Conservation (phyloP, 2,329 filamentous ascomycete genomes). For the Dryadomyces quercus-mongolicae region DNA sequence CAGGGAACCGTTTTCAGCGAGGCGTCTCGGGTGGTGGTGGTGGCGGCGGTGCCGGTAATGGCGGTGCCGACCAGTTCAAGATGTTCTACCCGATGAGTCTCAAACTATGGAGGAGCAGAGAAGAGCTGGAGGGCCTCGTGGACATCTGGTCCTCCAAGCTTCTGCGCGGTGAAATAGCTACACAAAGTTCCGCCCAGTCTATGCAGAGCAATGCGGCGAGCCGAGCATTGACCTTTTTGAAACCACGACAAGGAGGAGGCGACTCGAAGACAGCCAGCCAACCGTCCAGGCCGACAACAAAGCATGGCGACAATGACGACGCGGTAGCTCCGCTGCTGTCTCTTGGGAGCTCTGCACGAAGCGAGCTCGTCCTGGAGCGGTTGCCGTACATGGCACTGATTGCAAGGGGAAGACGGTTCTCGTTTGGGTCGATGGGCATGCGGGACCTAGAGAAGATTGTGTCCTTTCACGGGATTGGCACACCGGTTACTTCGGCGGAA, state of each 20-base stretch:
- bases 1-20: conserved; percentile 28
- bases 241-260: conserved; percentile 19
- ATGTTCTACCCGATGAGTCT: conserved; percentile 89
- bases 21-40: conserved; percentile 21
- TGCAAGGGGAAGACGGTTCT: conserved; percentile 27
- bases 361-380: conserved; percentile 70
- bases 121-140: conserved; percentile 67
- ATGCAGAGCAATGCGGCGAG: conserved; percentile 29
- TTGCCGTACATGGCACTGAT: conserved; percentile 77
- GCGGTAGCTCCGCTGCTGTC: conserved; percentile 30
- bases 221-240: conserved; percentile 36
- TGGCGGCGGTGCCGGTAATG: conserved; percentile 25
- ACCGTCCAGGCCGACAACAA: neutral
- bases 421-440: conserved; percentile 24
- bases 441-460: conserved; percentile 57
- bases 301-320: neutral
- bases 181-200: conserved; percentile 19
- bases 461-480: conserved; percentile 47
- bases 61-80: conserved; percentile 54
- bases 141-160: conserved; percentile 55
- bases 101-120: conserved; percentile 70
- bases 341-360: conserved; percentile 52
- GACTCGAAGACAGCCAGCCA: neutral
- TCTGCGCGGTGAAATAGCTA: conserved; percentile 45
- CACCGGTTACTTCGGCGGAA: conserved; percentile 27